Evolutionary conservation across 2,329 filamentous ascomycete genomes (phyloP).

Genomic region (Penicillium sp.): DNA sequence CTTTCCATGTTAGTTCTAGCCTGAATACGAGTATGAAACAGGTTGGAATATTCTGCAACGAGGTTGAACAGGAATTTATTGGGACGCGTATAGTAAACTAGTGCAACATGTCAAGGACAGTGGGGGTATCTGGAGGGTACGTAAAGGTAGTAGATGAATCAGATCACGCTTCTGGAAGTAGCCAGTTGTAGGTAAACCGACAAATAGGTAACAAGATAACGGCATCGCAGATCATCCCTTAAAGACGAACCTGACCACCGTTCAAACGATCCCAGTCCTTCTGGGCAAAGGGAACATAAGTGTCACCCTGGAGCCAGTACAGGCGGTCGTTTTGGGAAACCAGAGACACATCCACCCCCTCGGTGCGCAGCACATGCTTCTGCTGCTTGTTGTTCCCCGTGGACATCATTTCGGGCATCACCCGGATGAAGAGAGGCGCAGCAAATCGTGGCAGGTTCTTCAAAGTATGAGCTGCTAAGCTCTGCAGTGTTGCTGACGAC

Average conservation of each 20-base stretch:
- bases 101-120: conserved; percentile 3
- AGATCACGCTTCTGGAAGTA: neutral
- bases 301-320: conserved; percentile 67
- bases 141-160: neutral
- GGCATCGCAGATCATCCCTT: conserved; percentile 12
- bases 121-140: conserved; percentile 1
- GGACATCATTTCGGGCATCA: conserved; percentile 63
- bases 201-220: neutral
- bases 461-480: conserved; percentile 62
- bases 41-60: no score
- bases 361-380: conserved; percentile 69
- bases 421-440: conserved; percentile 73
- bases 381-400: conserved; percentile 91
- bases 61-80: neutral
- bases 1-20: neutral
- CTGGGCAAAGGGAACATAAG: conserved; percentile 67
- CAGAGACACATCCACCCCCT: conserved; percentile 68
- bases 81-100: neutral
- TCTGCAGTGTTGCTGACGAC: conserved; percentile 52
- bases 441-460: conserved; percentile 70
- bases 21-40: no score
- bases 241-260: conserved; percentile 71
- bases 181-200: neutral
- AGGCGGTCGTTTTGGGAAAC: conserved; percentile 49
- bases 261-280: conserved; percentile 70